Evolutionary conservation across 1,284 basidiomycete species (phyloP).

Genomic region (Microbotryum silenes-acaulis): DNA sequence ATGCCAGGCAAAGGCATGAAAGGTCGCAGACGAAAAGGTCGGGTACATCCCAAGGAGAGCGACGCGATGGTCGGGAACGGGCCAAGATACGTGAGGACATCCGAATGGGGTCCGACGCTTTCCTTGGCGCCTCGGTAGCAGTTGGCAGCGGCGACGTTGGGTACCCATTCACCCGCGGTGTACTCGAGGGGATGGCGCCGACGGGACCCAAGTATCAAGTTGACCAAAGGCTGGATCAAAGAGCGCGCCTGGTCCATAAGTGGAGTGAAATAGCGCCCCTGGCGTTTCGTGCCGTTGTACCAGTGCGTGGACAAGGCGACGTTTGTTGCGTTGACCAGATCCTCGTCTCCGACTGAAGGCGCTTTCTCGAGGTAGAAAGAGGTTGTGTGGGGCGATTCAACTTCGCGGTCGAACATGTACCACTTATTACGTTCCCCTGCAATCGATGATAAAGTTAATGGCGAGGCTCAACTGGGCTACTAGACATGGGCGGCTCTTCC

Average conservation of each 20-base stretch:
- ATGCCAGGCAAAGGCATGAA: conserved; percentile 9
- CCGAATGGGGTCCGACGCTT: conserved; percentile 76
- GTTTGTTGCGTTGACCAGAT: not conserved
- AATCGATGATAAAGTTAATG: too few species aligned
- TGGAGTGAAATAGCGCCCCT: conserved; percentile 56
- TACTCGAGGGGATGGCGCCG: conserved; percentile 65
- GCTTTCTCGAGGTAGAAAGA: conserved; percentile 58
- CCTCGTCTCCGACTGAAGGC: not conserved
- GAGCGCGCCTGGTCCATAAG: conserved; percentile 70
- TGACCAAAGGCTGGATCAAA: conserved; percentile 68
- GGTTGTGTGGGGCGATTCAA: conserved; percentile 75
- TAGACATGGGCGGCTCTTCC: not conserved
- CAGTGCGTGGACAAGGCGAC: conserved; percentile 43
- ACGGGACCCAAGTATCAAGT: conserved; percentile 52
- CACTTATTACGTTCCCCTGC: conserved; percentile 63
- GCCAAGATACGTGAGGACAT: conserved; percentile 58
- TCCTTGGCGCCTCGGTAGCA: conserved; percentile 76
- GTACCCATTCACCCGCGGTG: conserved; percentile 58
- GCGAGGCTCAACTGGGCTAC: not conserved
- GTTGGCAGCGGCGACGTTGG: conserved; percentile 86
- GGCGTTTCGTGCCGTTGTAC: conserved; percentile 66
- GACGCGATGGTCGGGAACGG: conserved; percentile 90
- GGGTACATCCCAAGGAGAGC: conserved; percentile 65
- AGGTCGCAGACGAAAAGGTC: conserved; percentile 29
- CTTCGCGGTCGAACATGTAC: conserved; percentile 72